phyloP scores from a whole-genome alignment of 2,329 filamentous ascomycete genomes.

The Diaporthe citri region DNA sequence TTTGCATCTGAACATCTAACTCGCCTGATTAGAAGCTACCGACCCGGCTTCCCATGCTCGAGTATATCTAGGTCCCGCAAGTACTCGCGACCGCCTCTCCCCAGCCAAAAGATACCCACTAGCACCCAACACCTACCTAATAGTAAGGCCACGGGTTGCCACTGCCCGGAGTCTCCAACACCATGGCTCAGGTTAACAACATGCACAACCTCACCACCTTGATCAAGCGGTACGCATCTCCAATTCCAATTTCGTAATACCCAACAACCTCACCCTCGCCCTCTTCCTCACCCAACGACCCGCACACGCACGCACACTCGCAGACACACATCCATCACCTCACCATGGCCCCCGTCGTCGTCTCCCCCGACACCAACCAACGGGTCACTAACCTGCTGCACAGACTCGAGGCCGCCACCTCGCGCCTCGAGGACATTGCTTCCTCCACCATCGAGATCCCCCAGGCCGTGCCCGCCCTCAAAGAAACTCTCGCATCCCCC shows the following conservation, averaged over 20 bases:
- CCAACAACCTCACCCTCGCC: conserved; percentile 3
- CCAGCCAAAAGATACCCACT: conserved; percentile 34
- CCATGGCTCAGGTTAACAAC: conserved; percentile 63
- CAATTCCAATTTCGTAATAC: background rate
- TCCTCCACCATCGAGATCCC: conserved; percentile 76
- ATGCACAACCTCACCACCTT: conserved; percentile 98
- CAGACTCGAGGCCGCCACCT: conserved; percentile 97
- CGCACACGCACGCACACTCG: background rate
- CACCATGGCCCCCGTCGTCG: conserved; percentile 42
- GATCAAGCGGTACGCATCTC: conserved; percentile 86
- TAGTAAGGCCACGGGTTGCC: conserved; percentile 34
- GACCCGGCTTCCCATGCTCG: background rate
- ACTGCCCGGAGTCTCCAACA: conserved; percentile 32
- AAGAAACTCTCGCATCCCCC: conserved; percentile 54
- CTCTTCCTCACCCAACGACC: background rate
- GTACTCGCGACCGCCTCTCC: conserved; percentile 32
- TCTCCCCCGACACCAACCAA: conserved; percentile 43
- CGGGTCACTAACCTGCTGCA: conserved; percentile 61
- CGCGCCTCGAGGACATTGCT: conserved; percentile 95
- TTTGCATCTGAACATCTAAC: conserved; percentile 22
- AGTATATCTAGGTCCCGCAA: conserved; percentile 18
- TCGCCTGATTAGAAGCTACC: conserved; percentile 16
- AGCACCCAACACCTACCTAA: conserved; percentile 8
- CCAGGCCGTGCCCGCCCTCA: conserved; percentile 61
- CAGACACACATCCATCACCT: background rate